A percentile compares a stretch with the other conserved stretches of the same genome.
Evolutionary conservation across 2,329 filamentous ascomycete species (phyloP).

Genomic region (Stachybotrys chartarum): DNA sequence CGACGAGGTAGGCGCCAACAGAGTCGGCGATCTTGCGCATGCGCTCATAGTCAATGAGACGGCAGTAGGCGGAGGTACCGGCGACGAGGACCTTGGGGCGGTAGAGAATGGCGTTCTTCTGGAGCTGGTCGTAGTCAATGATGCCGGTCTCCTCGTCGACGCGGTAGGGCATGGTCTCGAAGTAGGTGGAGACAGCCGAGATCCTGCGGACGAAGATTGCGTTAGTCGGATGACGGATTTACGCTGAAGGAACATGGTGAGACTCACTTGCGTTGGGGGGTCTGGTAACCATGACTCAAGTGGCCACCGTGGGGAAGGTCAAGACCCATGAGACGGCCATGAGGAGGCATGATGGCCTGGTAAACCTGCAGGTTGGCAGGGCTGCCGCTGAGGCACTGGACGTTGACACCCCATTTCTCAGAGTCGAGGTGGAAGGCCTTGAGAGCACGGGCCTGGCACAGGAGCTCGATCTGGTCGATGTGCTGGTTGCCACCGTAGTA

Average conservation of each 20-base stretch:
- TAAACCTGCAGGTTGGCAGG: conserved; percentile 98
- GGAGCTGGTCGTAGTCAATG: conserved; percentile 92
- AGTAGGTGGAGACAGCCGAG: conserved; percentile 96
- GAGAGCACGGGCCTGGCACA: conserved; percentile 91
- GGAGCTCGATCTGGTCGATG: conserved; percentile 92
- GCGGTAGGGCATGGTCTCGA: conserved; percentile 96
- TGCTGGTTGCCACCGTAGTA: conserved; percentile 99
- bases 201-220: conserved; percentile 47
- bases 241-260: not conserved
- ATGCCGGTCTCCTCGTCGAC: conserved; percentile 84
- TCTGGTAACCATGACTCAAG: conserved; percentile 96
- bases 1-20: conserved; percentile 88
- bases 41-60: conserved; percentile 90
- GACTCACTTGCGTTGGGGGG: conserved; percentile 76
- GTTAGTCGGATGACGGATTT: not conserved
- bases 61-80: conserved; percentile 96
- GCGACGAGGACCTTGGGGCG: conserved; percentile 94
- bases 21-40: conserved; percentile 95
- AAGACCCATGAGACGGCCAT: conserved; percentile 94
- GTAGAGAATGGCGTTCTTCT: conserved; percentile 86
- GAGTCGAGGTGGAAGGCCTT: conserved; percentile 82
- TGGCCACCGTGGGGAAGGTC: conserved; percentile 93
- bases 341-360: conserved; percentile 91
- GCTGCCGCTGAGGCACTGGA: conserved; percentile 86
- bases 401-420: conserved; percentile 96